These are phyloP conservation scores for Saccharomycopsis olivae DNA, from an alignment of 805 yeast genomes.

Conservation along the genomic window DNA sequence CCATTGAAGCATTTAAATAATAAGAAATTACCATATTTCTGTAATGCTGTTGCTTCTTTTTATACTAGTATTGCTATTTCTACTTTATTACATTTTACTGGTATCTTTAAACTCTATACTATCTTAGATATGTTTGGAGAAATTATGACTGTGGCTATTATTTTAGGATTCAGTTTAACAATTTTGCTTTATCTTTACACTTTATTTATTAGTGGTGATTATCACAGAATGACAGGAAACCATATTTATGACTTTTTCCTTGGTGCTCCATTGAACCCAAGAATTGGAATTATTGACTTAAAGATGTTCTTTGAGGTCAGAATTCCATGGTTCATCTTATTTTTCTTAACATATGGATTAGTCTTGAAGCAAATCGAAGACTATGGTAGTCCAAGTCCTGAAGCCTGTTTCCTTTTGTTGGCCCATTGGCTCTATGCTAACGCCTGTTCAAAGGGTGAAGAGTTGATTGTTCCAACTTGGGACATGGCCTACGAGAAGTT, in stretches of 20 bases:
- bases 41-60: slow-evolving; percentile 84
- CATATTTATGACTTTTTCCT: slow-evolving; percentile 83
- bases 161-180: slow-evolving; percentile 63
- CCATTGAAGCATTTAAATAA: slow-evolving; percentile 75
- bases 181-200: slow-evolving; percentile 62
- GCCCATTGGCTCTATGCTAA: slow-evolving; percentile 95
- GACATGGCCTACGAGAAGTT: slow-evolving; percentile 99
- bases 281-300: slow-evolving; percentile 84
- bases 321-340: slow-evolving; percentile 89
- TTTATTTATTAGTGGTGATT: slow-evolving; percentile 54
- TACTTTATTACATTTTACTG: slow-evolving; percentile 58
- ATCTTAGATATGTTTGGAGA: slow-evolving; percentile 79
- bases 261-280: slow-evolving; percentile 97
- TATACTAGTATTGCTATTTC: slow-evolving; percentile 55
- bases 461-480: slow-evolving; percentile 95
- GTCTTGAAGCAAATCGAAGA: slow-evolving; percentile 69
- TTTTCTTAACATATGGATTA: slow-evolving; percentile 65
- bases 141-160: slow-evolving; percentile 86
- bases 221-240: slow-evolving; percentile 87
- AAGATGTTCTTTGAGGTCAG: slow-evolving; percentile 98
- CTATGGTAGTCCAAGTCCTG: slow-evolving; percentile 66
- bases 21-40: slow-evolving; percentile 79
- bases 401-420: slow-evolving; percentile 43
- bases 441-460: slow-evolving; percentile 97
- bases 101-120: slow-evolving; percentile 61